Percentiles rank a stretch among this genome's conserved stretches.
Conservation (phyloP, 1,139 yeast genomes). For the Meyerozyma sp. region DNA sequence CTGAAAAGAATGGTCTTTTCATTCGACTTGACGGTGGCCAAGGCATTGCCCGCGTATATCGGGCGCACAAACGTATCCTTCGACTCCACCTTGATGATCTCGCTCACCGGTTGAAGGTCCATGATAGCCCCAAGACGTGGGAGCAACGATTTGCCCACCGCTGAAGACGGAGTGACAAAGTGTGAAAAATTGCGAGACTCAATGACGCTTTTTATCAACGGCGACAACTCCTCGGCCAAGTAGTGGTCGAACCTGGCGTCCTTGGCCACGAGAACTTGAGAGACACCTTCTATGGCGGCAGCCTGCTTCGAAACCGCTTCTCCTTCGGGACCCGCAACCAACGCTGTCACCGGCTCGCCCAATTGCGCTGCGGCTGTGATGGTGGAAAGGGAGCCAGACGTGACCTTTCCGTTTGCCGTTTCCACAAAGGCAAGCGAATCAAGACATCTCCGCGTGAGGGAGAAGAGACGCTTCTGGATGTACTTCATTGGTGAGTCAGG, state of each 20-base stretch:
- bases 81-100: slow-evolving; percentile 62
- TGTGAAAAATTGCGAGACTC: slow-evolving; percentile 53
- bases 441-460: slow-evolving; percentile 19
- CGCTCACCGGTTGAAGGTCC: slow-evolving; percentile 86
- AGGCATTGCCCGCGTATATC: slow-evolving; percentile 92
- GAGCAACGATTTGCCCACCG: slow-evolving; percentile 80
- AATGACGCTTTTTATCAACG: slow-evolving; percentile 46
- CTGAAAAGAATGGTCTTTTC: slow-evolving; percentile 68
- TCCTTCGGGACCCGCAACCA: slow-evolving; percentile 54
- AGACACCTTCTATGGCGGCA: slow-evolving; percentile 32
- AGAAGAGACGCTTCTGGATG: slow-evolving; percentile 23
- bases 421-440: slow-evolving; percentile 74
- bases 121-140: slow-evolving; percentile 85
- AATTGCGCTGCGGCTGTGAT: slow-evolving; percentile 59
- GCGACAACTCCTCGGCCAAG: slow-evolving; percentile 63
- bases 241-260: slow-evolving; percentile 48
- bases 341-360: slow-evolving; percentile 61
- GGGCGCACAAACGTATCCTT: slow-evolving; percentile 82
- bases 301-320: slow-evolving; percentile 32
- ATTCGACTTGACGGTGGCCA: slow-evolving; percentile 70
- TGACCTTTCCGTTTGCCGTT: slow-evolving; percentile 44
- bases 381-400: slow-evolving; percentile 65
- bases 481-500: slow-evolving; percentile 1
- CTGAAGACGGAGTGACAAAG: slow-evolving; percentile 74
- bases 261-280: slow-evolving; percentile 47